A percentile compares a stretch with the other conserved stretches of the same genome.
Conservation (phyloP, 2,329 filamentous ascomycete genomes). For the Volutella citrinella region DNA sequence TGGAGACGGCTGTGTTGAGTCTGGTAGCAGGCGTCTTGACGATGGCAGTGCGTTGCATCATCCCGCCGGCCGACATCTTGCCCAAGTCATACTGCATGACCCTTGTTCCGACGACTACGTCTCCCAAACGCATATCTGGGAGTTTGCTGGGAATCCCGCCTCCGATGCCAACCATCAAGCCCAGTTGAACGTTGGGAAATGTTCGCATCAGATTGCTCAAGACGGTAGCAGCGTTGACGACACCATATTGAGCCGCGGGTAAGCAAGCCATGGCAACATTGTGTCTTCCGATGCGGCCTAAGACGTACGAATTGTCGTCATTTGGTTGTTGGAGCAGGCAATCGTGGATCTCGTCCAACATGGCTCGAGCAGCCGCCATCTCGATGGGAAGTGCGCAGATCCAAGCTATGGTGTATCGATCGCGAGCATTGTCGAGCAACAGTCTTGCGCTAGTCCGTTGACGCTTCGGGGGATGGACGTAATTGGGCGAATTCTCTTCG, state of each 20-base stretch:
- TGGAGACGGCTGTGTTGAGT: conserved; percentile 5
- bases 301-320: conserved; percentile 11
- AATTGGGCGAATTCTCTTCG: too few relatives aligned
- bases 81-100: conserved; percentile 19
- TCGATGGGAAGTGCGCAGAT: conserved; percentile 15
- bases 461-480: too few relatives aligned
- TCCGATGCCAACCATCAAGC: conserved; percentile 27
- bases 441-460: too few relatives aligned
- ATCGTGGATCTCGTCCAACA: conserved; percentile 12
- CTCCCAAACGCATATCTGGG: conserved; percentile 16
- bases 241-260: conserved; percentile 2
- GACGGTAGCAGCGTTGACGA: conserved; percentile 3
- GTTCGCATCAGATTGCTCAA: conserved; percentile 11
- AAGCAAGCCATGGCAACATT: conserved; percentile 10
- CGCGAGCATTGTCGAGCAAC: too few relatives aligned
- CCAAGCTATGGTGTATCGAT: conserved; percentile 16
- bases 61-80: conserved; percentile 7
- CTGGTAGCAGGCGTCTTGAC: conserved; percentile 1
- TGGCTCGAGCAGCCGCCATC: conserved; percentile 9
- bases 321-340: background rate
- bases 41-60: conserved; percentile 8
- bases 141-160: conserved; percentile 19
- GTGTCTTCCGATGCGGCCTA: conserved; percentile 9
- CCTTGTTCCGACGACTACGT: conserved; percentile 16
- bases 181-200: conserved; percentile 7